phyloP scores from a whole-genome alignment of 75 land plant genomes.

The Pinus taeda region DNA sequence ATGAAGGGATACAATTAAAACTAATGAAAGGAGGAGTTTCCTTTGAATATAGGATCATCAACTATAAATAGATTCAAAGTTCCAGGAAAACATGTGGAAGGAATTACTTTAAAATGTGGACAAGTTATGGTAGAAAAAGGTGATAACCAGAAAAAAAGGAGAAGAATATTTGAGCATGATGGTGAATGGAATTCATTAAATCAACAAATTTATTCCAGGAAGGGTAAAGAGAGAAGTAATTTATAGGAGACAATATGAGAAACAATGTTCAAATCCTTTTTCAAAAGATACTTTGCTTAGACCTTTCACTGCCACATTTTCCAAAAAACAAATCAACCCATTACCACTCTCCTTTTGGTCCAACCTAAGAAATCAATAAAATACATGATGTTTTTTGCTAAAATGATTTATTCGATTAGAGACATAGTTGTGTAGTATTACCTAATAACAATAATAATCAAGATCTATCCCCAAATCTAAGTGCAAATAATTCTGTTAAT shows the following conservation, averaged over 20 bases:
- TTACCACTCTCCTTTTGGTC: background rate
- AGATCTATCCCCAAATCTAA: background rate
- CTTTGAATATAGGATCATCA: no score
- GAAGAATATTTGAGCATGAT: no score
- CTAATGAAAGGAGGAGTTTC: no score
- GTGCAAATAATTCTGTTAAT: background rate
- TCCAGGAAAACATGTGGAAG: background rate
- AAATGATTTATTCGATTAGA: background rate
- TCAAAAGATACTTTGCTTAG: background rate
- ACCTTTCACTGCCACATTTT: background rate
- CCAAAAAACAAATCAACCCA: background rate
- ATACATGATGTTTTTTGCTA: background rate
- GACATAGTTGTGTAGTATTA: background rate
- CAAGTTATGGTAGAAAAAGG: no score
- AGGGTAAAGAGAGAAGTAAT: background rate
- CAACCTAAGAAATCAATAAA: background rate
- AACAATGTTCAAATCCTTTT: background rate
- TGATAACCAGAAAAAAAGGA: no score
- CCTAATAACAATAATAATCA: background rate
- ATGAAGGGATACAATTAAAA: no score
- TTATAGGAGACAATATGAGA: background rate
- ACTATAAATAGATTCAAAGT: no score
- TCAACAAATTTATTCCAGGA: background rate
- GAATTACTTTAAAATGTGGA: no score
- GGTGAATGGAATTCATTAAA: conserved; percentile 5